Base-by-base conservation (phyloP, 345 rosid species). In the Boechera divaricarpa region DNA sequence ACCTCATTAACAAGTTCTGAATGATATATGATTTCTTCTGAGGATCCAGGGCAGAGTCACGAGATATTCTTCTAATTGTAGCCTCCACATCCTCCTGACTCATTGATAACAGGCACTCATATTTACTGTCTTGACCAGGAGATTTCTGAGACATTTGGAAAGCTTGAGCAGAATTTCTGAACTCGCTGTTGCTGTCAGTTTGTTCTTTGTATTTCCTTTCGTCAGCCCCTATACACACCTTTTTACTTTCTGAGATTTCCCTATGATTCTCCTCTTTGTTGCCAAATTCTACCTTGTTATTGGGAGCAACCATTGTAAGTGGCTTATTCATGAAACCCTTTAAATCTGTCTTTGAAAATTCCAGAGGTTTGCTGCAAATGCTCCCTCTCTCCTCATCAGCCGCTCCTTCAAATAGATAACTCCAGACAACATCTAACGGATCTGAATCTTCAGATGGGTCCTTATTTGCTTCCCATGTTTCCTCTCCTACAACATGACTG, bases 1-100 rank as follows among this genome's bases (percentile, higher is more conserved):
- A 90, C 98, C 97, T 89, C 91, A 73, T 89, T 42, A 86, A 76
- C 68, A 92, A 86, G 79, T 87, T 86, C 77, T 92, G 96, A 68
- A 86, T 89, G 62, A 89, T 76, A 57, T 61, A 82, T 38, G 90
- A 83, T 76, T 90, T 88, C 83, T 85, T 80, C 60, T 79, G 84
- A 63, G 88, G 81, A 80, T 89, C 93, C 10, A 90, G 53, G 28
- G 90, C 73, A 73, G 90, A 68, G 72, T 93, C 98, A 12, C 84
- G 80, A 16, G 90, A 93, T 49, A 88, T 89, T 72, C 87, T 91
- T 79, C 89, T 80, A 44, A 90, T 77, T 71, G 86, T 89, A 69
- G 89, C 82, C 71, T 87, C 91, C 44, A 91, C 83, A 77, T 87
- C 88, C 57, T 87, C 87, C 79, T 87, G 94, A 83, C 80, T 86